These are phyloP conservation scores for Mycena leptocephala DNA, from an alignment of 768 basidiomycete species.

Conservation along the genomic window DNA sequence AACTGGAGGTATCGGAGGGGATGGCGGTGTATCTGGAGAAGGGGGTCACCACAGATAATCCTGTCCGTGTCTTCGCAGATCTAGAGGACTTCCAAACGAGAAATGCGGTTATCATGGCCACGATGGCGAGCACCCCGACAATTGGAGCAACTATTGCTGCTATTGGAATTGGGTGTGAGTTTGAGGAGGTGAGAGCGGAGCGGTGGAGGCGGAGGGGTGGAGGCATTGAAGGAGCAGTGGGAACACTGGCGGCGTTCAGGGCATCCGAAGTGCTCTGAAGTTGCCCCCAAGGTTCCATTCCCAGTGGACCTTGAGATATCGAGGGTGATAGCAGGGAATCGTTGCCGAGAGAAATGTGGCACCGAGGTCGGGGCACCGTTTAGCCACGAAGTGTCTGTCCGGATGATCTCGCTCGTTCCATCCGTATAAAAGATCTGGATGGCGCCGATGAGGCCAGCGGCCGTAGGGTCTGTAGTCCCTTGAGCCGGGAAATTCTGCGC, in stretches of 20 bases:
- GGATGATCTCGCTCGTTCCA: not conserved
- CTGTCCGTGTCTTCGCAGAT: too few species aligned
- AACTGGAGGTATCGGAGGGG: too few species aligned
- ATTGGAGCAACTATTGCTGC: too few species aligned
- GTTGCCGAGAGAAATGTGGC: constrained; percentile 2
- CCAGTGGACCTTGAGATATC: not conserved
- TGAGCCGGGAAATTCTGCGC: not conserved
- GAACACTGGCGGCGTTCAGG: not conserved
- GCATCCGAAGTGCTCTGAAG: not conserved
- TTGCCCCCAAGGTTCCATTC: not conserved
- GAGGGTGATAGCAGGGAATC: not conserved
- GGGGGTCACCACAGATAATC: too few species aligned
- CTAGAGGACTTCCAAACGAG: too few species aligned
- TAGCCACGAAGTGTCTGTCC: constrained; percentile 22
- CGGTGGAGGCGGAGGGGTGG: too few species aligned
- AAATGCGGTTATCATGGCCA: too few species aligned
- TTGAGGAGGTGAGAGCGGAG: too few species aligned
- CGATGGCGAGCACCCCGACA: too few species aligned
- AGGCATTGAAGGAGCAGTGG: constrained; percentile 13
- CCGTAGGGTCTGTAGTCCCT: not conserved
- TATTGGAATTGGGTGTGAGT: too few species aligned
- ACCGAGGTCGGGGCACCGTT: not conserved
- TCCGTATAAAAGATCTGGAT: constrained; percentile 14
- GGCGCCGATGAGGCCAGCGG: constrained; percentile 15
- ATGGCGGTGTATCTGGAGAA: too few species aligned